A percentile compares a stretch with the other conserved stretches of the same genome.
Evolutionary conservation across 2,329 filamentous ascomycete species (phyloP).

Genomic region (Metarhizium brunneum): DNA sequence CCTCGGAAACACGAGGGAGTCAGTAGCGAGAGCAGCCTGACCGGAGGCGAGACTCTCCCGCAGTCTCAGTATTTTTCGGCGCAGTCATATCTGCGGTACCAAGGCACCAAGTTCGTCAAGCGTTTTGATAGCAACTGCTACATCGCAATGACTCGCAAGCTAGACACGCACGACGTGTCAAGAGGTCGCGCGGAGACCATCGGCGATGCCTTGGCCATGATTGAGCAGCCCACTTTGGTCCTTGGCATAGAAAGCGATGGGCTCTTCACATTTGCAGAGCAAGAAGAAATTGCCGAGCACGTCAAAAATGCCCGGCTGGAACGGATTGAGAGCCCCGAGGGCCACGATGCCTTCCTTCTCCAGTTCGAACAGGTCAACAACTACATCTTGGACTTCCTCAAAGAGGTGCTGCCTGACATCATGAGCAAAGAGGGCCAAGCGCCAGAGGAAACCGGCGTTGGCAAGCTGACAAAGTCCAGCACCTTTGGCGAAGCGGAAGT

Average conservation of each 20-base stretch:
- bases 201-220: conserved; percentile 65
- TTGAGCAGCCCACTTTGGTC: conserved; percentile 83
- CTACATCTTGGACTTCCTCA: conserved; percentile 76
- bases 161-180: conserved; percentile 94
- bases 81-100: conserved; percentile 94
- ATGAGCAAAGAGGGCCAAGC: conserved; percentile 56
- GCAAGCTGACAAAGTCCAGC: conserved; percentile 70
- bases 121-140: conserved; percentile 98
- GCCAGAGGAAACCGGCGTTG: conserved; percentile 42
- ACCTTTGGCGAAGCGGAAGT: conserved; percentile 95
- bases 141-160: conserved; percentile 94
- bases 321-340: conserved; percentile 87
- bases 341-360: conserved; percentile 90
- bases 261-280: conserved; percentile 93
- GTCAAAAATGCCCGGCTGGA: conserved; percentile 71
- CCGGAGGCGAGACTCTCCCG: conserved; percentile 40
- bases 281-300: conserved; percentile 78
- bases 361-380: conserved; percentile 96
- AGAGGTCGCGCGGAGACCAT: conserved; percentile 61
- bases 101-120: conserved; percentile 92
- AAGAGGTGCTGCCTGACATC: conserved; percentile 76
- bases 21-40: conserved; percentile 34
- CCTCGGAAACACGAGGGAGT: conserved; percentile 21
- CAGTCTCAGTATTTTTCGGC: conserved; percentile 92
- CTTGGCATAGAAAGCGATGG: conserved; percentile 94